phyloP scores from a whole-genome alignment of 2,329 filamentous ascomycete species.

The Paecilomyces dactylethromorphus region DNA sequence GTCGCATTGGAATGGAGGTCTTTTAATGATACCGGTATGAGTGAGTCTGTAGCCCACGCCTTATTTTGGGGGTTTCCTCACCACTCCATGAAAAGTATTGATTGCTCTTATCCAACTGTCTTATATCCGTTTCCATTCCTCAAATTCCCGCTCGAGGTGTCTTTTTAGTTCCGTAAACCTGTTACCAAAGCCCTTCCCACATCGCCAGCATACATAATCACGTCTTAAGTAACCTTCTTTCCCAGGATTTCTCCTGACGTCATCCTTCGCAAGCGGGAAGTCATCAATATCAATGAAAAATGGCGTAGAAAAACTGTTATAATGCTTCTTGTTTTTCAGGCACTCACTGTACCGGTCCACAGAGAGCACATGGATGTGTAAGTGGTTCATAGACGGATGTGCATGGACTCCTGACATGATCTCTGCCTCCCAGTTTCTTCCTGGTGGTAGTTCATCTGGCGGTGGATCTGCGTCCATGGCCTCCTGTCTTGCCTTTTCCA shows the following conservation, averaged over 20 bases:
- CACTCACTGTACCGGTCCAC: conserved; percentile 67
- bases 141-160: conserved; percentile 70
- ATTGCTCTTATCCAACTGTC: not conserved
- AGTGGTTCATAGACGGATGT: conserved; percentile 81
- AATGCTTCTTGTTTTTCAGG: conserved; percentile 78
- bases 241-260: conserved; percentile 54
- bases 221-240: conserved; percentile 53
- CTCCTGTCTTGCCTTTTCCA: conserved; percentile 58
- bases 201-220: conserved; percentile 79
- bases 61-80: not conserved
- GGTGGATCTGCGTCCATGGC: conserved; percentile 54
- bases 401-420: conserved; percentile 77
- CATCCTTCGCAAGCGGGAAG: conserved; percentile 66
- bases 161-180: conserved; percentile 66
- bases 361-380: conserved; percentile 85
- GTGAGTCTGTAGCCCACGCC: not conserved
- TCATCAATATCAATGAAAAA: conserved; percentile 76
- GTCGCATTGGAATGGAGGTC: not conserved
- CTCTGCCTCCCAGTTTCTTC: conserved; percentile 71
- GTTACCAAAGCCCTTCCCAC: conserved; percentile 65
- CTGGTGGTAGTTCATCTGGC: conserved; percentile 54
- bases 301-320: conserved; percentile 80
- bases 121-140: conserved; percentile 64
- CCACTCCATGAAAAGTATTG: not conserved
- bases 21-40: not conserved